Percentiles rank a stretch among this genome's conserved stretches.
Evolutionary conservation across 2,329 filamentous ascomycete species (phyloP).

Genomic region (Colletotrichum karsti): DNA sequence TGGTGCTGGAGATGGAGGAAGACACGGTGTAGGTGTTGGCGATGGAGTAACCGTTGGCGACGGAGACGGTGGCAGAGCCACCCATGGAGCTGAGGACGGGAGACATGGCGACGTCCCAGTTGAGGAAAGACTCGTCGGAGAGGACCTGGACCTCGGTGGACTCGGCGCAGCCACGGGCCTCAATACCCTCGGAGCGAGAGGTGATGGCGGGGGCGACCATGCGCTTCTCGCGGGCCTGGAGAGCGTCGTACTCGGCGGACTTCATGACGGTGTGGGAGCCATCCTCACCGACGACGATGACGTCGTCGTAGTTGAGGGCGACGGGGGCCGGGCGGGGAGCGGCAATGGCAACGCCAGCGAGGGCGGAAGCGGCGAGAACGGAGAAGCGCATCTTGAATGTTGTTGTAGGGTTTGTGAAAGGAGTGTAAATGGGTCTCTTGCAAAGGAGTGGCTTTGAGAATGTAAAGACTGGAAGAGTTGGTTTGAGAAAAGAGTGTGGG

Average conservation of each 20-base stretch:
- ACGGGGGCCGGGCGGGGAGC: conserved; percentile 1
- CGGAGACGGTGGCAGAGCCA: conserved; percentile 37
- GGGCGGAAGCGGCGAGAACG: conserved; percentile 10
- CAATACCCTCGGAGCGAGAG: neutral
- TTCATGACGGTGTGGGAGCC: conserved; percentile 36
- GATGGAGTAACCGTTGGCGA: conserved; percentile 43
- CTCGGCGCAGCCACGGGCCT: conserved; percentile 28
- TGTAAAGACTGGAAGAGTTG: conserved; percentile 23
- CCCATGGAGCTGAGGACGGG: conserved; percentile 40
- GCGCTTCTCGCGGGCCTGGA: conserved; percentile 24
- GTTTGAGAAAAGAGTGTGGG: conserved; percentile 17
- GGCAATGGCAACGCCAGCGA: conserved; percentile 9
- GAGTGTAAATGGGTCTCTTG: conserved; percentile 5
- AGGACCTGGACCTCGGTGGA: conserved; percentile 35
- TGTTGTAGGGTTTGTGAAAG: neutral
- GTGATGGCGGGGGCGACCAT: conserved; percentile 6
- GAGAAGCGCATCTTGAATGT: conserved; percentile 25
- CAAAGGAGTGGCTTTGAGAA: conserved; percentile 22
- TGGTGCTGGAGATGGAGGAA: conserved; percentile 25
- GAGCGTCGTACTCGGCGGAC: conserved; percentile 32
- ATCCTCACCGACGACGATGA: conserved; percentile 35
- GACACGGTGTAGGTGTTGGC: conserved; percentile 40
- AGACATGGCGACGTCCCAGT: conserved; percentile 49
- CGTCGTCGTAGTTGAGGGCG: conserved; percentile 33
- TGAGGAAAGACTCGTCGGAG: conserved; percentile 40